phyloP scores from a whole-genome alignment of 2,329 filamentous ascomycete genomes.

The Fusarium avenaceum region DNA sequence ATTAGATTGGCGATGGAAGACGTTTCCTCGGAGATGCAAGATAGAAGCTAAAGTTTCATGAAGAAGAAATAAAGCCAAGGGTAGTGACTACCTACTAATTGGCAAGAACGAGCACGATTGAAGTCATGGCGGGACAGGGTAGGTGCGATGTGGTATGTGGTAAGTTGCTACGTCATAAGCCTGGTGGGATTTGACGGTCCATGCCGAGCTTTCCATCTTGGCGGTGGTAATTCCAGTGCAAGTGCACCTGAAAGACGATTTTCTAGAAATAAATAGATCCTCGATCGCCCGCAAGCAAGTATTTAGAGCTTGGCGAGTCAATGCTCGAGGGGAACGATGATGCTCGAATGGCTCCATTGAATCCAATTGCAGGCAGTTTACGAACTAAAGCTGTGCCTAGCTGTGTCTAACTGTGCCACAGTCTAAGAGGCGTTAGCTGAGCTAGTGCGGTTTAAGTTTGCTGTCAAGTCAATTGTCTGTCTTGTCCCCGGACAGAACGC shows the following conservation, averaged over 20 bases:
- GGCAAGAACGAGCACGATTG: slow-evolving; percentile 3
- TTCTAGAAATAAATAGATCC: slow-evolving; percentile 27
- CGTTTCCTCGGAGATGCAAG: slow-evolving; percentile 10
- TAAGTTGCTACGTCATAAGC: slow-evolving; percentile 45
- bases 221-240: slow-evolving; percentile 16
- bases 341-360: not conserved
- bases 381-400: slow-evolving; percentile 7
- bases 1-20: not conserved
- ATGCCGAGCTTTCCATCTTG: slow-evolving; percentile 47
- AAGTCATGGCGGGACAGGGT: slow-evolving; percentile 16
- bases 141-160: slow-evolving; percentile 36
- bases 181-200: slow-evolving; percentile 24
- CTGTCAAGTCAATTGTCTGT: not conserved
- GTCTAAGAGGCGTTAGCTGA: slow-evolving; percentile 26
- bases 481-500: slow-evolving; percentile 11
- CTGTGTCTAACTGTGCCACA: slow-evolving; percentile 8
- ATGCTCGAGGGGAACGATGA: not conserved
- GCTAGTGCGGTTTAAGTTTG: slow-evolving; percentile 13
- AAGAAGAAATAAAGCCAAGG: slow-evolving; percentile 6
- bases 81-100: not conserved
- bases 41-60: slow-evolving; percentile 12
- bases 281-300: slow-evolving; percentile 26
- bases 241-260: slow-evolving; percentile 6
- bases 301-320: slow-evolving; percentile 9
- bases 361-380: slow-evolving; percentile 4